phyloP scores from a whole-genome alignment of 2,329 filamentous ascomycete genomes.

The Exophiala aquamarina region DNA sequence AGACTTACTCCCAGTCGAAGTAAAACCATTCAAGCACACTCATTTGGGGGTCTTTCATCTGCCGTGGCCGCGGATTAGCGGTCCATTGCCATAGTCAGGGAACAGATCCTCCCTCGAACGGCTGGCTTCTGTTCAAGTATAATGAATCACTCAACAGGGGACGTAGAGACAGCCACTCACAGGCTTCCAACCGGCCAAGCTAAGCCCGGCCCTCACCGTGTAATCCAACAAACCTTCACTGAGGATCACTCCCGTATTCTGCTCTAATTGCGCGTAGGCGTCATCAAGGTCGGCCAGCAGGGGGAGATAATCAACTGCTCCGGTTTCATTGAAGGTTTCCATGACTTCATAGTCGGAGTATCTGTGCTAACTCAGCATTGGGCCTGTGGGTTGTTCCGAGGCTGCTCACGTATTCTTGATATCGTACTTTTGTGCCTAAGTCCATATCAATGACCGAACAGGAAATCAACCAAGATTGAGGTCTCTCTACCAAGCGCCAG shows the following conservation, averaged over 20 bases:
- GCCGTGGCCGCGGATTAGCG: no score
- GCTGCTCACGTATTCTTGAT: conserved; percentile 50
- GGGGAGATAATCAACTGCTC: conserved; percentile 51
- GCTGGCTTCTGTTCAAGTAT: no score
- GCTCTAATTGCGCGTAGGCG: conserved; percentile 46
- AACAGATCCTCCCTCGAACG: no score
- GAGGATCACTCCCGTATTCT: conserved; percentile 59
- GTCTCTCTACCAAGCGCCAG: conserved; percentile 51
- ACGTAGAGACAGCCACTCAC: no score
- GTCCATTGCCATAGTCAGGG: no score
- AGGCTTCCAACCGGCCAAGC: conserved; percentile 63
- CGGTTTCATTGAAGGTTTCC: conserved; percentile 60
- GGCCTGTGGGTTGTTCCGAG: no score
- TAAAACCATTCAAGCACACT: conserved; percentile 64
- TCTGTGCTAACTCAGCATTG: no score
- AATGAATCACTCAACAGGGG: no score
- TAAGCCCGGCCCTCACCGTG: conserved; percentile 59
- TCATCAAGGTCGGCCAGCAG: conserved; percentile 54
- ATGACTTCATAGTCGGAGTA: conserved; percentile 61
- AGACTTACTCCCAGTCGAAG: conserved; percentile 61
- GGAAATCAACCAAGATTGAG: no score
- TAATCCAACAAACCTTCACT: conserved; percentile 61
- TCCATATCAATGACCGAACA: background rate
- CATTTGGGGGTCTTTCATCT: conserved; percentile 53
- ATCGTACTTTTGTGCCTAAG: conserved; percentile 56